Base-by-base conservation (phyloP, 2,329 filamentous ascomycete species). In the Cryoendolithus antarcticus region DNA sequence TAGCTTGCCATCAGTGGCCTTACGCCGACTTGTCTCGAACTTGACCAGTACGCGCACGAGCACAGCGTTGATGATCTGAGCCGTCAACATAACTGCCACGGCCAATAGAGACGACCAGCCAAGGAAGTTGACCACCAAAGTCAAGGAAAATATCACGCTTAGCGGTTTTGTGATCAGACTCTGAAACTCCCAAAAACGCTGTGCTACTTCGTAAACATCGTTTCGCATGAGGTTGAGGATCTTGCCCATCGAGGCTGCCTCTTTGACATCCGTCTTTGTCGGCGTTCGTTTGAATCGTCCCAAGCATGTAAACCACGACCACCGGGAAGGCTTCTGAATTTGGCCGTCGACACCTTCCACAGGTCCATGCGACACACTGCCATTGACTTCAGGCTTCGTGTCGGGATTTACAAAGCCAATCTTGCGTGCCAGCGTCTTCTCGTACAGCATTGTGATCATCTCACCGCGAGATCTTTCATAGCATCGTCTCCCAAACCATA, bases 381-480 rank as follows among this genome's bases (percentile, higher is more conserved):
- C 36, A 21, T 48, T 41, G 32, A 34, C 44, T 11, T 59, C 55
- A 15, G 50, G 53, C 1, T 53, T 44, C 28, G 57, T 29, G 51
- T 57, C 36, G n/a, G 33, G 31, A 15, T 39, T 36, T 11, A 49
- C 45, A 37, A 56, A 55, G 11, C 52, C 55, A 21, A 71, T 74
- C 58, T 85, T 85, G 5, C 81, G 64, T 7, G 74, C 72, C 9
- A 85, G 57, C 0, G 80, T 82, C 59, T 89, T 89, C 51, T 86
- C 82, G 51, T 85, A 86, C 9, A 88, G 69, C 74, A 85, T 86
- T 10, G 82, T 88, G 42, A 89, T 81, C 71, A 89, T 75, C 60
- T 93, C 86, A 4, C 86, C 86, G 35, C 86, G 70, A 4, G 81
- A 86, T 42, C 86, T 68, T 58, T 94, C 86, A 50, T 94, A 94